These are phyloP conservation scores for Tetradesmus lagerheimii DNA, from an alignment of 139 green algal genomes.

Conservation along the genomic window DNA sequence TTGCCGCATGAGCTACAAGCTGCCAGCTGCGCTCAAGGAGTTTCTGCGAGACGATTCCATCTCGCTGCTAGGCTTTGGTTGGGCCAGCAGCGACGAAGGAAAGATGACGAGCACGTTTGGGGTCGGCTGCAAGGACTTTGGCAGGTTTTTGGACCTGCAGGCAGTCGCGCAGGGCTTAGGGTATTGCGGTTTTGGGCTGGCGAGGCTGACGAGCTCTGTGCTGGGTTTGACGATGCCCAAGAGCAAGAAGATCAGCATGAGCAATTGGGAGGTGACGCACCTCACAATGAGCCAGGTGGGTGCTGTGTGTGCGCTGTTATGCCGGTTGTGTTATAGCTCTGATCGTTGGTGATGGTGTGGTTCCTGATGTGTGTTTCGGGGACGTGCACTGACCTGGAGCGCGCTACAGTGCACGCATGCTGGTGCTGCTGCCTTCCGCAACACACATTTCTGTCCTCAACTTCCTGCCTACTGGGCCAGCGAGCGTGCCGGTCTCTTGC, in stretches of 20 bases:
- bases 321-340: too few species aligned
- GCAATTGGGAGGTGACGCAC: conserved; percentile 61
- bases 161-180: conserved; percentile 49
- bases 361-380: too few species aligned
- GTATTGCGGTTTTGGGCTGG: conserved; percentile 57
- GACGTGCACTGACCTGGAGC: too few species aligned
- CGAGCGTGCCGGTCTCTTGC: too few species aligned
- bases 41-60: conserved; percentile 56
- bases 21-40: conserved; percentile 49
- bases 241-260: conserved; percentile 56
- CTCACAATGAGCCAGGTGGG: conserved; percentile 49
- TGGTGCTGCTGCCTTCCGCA: background rate
- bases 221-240: conserved; percentile 61
- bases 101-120: conserved; percentile 69
- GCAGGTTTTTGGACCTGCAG: conserved; percentile 42
- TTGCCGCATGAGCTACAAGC: conserved; percentile 37
- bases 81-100: conserved; percentile 61
- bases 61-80: conserved; percentile 65
- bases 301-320: too few species aligned
- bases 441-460: too few species aligned
- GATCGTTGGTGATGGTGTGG: too few species aligned
- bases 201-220: conserved; percentile 52
- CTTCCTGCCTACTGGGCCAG: too few species aligned
- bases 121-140: conserved; percentile 50
- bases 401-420: too few species aligned